Evolutionary conservation across 1,284 basidiomycete genomes (phyloP).

Genomic region (Sparassis latifolia): DNA sequence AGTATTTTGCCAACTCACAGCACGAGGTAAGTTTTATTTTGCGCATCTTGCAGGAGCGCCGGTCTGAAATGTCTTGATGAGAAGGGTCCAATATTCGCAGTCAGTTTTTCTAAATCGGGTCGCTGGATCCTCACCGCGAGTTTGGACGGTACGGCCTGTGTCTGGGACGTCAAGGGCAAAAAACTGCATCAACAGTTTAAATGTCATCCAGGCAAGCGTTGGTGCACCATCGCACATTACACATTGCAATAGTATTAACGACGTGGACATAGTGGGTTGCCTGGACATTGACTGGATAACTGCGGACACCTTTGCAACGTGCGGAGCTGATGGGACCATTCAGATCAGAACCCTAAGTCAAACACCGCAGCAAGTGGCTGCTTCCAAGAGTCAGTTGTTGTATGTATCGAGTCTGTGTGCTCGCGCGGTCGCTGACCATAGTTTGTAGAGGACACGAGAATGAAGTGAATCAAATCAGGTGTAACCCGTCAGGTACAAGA

Average conservation of each 20-base stretch:
- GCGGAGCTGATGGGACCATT: conserved; percentile 65
- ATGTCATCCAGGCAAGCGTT: conserved; percentile 53
- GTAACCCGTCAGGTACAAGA: conserved; percentile 55
- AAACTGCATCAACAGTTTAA: conserved; percentile 54
- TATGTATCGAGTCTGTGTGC: too few species aligned
- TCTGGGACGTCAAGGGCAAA: conserved; percentile 71
- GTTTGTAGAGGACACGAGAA: conserved; percentile 58
- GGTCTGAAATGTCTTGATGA: conserved; percentile 14
- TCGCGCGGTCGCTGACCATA: too few species aligned
- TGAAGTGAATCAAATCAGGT: conserved; percentile 76
- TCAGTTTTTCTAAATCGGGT: conserved; percentile 65
- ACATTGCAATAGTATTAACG: neutral
- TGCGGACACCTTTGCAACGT: conserved; percentile 65
- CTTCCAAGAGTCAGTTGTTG: too few species aligned
- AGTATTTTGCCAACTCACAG: conserved; percentile 53
- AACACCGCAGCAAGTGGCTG: too few species aligned
- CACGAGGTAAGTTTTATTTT: conserved; percentile 47
- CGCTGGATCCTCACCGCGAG: conserved; percentile 67
- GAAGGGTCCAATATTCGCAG: conserved; percentile 73
- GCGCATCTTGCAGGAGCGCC: conserved; percentile 5
- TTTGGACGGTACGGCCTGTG: conserved; percentile 65
- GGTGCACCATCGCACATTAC: neutral
- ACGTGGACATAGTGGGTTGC: conserved; percentile 53
- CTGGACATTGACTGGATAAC: conserved; percentile 79
- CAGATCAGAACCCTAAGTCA: conserved; percentile 40